Conservation (phyloP, 2,329 filamentous ascomycete species). For the Lachnellula hyalina region DNA sequence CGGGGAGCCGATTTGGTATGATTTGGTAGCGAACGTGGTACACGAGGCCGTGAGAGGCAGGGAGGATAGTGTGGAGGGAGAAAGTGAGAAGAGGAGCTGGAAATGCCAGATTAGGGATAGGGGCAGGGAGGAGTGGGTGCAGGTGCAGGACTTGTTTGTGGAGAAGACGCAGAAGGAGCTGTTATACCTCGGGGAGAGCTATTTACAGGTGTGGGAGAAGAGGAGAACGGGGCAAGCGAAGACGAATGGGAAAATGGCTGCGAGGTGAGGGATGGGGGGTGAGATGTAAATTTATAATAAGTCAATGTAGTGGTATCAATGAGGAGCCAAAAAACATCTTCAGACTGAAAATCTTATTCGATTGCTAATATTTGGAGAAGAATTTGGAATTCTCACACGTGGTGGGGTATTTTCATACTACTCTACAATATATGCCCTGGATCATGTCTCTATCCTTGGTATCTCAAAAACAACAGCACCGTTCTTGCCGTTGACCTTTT, state of each 20-base stretch:
- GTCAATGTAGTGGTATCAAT: neutral
- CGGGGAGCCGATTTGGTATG: constrained; percentile 86
- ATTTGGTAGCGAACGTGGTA: constrained; percentile 91
- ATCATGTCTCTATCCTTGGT: constrained; percentile 37
- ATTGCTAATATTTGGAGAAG: no score
- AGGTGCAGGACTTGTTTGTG: constrained; percentile 90
- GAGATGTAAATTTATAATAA: constrained; percentile 7
- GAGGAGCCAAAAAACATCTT: neutral
- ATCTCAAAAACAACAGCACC: constrained; percentile 87
- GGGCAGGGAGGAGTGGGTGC: constrained; percentile 79
- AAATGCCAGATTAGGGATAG: constrained; percentile 85
- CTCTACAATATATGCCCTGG: constrained; percentile 13
- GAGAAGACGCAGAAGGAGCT: constrained; percentile 85
- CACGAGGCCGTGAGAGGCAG: constrained; percentile 74
- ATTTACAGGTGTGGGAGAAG: constrained; percentile 94
- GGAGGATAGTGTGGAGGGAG: constrained; percentile 81
- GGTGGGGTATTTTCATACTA: neutral
- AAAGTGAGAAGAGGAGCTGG: constrained; percentile 87
- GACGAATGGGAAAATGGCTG: neutral
- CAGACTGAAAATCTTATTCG: neutral
- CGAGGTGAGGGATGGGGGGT: neutral
- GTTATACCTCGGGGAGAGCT: constrained; percentile 87
- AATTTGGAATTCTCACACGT: neutral
- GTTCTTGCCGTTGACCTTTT: constrained; percentile 61
- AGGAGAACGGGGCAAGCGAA: constrained; percentile 43